Conservation (phyloP, 176 grass and related monocot species). For the Oryza australiensis region DNA sequence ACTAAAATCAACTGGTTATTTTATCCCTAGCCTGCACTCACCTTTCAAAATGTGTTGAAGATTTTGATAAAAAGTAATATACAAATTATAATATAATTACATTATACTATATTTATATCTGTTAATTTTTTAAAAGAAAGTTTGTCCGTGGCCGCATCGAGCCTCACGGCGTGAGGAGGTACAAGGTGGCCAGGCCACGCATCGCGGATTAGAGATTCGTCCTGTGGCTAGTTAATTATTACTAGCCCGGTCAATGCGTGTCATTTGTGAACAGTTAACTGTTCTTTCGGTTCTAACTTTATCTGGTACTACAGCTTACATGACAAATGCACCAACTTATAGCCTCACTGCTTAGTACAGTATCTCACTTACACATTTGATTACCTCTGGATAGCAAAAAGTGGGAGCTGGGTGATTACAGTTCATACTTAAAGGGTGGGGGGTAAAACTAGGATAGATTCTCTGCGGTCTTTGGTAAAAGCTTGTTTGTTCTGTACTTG, state of each 20-base stretch:
- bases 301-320: neutral
- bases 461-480: constrained; percentile 34
- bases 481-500: constrained; percentile 37
- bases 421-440: neutral
- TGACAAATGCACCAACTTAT: neutral
- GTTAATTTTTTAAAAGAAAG: too few species aligned
- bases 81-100: too few species aligned
- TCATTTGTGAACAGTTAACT: neutral
- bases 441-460: neutral
- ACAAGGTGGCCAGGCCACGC: too few species aligned
- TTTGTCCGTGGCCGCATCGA: too few species aligned
- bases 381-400: neutral
- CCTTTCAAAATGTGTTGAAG: too few species aligned
- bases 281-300: neutral
- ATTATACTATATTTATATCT: too few species aligned
- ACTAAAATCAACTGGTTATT: too few species aligned
- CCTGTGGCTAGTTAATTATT: neutral
- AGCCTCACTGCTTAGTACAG: neutral
- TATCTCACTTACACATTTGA: neutral
- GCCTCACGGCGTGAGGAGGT: too few species aligned
- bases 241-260: neutral
- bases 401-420: neutral
- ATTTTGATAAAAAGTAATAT: too few species aligned
- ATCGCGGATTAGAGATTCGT: neutral
- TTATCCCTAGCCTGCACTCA: too few species aligned